Percentiles rank a stretch among this genome's conserved stretches.
phyloP scores from a whole-genome alignment of 2,329 filamentous ascomycete genomes.

The Annulohypoxylon truncatum region DNA sequence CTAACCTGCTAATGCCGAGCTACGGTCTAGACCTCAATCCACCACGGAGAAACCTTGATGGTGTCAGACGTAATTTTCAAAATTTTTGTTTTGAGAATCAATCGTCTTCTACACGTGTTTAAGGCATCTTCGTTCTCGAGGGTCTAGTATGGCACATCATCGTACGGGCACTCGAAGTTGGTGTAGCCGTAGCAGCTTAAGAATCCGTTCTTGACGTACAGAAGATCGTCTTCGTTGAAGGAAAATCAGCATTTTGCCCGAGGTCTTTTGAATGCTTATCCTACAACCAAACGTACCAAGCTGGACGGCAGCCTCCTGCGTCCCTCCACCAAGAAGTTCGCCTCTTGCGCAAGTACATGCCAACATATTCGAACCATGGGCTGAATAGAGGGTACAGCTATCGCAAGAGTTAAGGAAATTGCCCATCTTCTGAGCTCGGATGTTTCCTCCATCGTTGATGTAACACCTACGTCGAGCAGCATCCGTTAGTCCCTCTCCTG shows the following conservation, averaged over 20 bases:
- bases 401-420: constrained; percentile 9
- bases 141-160: constrained; percentile 7
- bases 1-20: not conserved
- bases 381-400: constrained; percentile 1
- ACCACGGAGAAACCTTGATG: not conserved
- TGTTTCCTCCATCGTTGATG: constrained; percentile 24
- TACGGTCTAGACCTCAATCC: not conserved
- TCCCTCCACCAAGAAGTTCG: not conserved
- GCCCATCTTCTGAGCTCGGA: constrained; percentile 9
- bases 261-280: not conserved
- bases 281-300: not conserved
- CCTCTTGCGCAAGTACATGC: constrained; percentile 11
- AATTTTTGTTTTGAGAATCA: not conserved
- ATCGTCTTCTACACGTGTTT: not conserved
- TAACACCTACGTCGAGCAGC: constrained; percentile 27
- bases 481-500: not conserved
- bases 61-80: not conserved
- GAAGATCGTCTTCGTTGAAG: constrained; percentile 9
- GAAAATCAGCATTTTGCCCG: not conserved
- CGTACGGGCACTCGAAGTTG: constrained; percentile 30
- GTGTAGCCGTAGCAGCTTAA: constrained; percentile 31
- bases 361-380: constrained; percentile 2
- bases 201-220: constrained; percentile 31
- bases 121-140: not conserved
- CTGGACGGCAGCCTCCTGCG: constrained; percentile 1